Evolutionary conservation across 2,329 filamentous ascomycete species (phyloP), one percentile per base, ranked within the genome.

Genomic region (Colletotrichum plurivorum): DNA sequence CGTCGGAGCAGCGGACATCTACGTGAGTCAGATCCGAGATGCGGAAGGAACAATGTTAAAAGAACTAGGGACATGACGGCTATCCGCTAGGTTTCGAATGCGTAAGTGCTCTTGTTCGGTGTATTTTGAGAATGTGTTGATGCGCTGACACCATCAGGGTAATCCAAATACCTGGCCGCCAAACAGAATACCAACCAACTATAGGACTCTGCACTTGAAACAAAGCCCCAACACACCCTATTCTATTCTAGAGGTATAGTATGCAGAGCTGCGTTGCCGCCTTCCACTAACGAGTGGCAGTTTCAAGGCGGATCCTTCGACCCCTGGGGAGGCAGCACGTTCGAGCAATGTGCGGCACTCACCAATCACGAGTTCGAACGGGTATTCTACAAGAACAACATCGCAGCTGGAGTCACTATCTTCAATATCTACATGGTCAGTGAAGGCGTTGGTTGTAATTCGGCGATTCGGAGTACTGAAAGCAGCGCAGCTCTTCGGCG

Each of bases 381-480:
- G 16, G 90, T 96, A 0, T 94, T 94, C 75, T 93, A 94, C 78
- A 95, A 95, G 84, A 93, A 94, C 73, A 84, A 90, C 59, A 88
- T 90, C 60, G 88, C 89, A 45, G 88, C 90, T 16, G 90, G 89
- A 0, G 86, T 90, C 3, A 89, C 87, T 0, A 88, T 95, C 8
- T 82, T 94, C 66, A 94, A 90, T 73, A 75, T 94, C 1, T 95
- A 94, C 77, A 95, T 95, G 93, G 89, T 90, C 75, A 72, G 78
- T 71, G 6, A 7, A 9, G 18, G 6, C 41, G 1, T 5, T n/a
- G 18, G 25, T 31, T 25, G 0, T 52, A 5, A 18, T 20, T n/a
- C 6, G 27, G 59, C 1, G 31, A n/a, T 41, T 2, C 7, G 4
- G 7, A 25, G 13, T 16, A 46, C 63, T 66, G n/a, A 51, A 60